Percentiles rank a stretch among this genome's conserved stretches.
Evolutionary conservation across 805 yeast species (phyloP).

Genomic region (Soucietia sequanensis): DNA sequence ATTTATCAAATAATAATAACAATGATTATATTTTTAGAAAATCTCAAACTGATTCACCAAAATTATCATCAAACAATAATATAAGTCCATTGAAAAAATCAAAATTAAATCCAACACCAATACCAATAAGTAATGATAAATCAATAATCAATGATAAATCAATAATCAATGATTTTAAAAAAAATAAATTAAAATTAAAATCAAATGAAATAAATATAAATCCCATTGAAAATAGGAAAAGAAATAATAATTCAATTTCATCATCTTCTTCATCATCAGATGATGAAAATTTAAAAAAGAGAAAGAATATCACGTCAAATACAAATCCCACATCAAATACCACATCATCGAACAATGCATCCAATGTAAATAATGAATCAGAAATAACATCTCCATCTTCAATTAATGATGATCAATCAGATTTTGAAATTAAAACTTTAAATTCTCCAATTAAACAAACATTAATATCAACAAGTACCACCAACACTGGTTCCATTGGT

Average conservation of each 20-base stretch:
- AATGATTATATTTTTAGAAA: constrained; percentile 7
- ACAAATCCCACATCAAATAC: constrained; percentile 1
- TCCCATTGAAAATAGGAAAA: constrained; percentile 4
- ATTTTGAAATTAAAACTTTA: background rate
- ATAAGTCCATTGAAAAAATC: background rate
- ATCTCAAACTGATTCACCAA: constrained; percentile 16
- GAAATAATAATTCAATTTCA: constrained; percentile 6
- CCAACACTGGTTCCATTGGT: no score
- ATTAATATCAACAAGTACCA: no score
- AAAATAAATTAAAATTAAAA: constrained; percentile 11
- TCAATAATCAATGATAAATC: no score
- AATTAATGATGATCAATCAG: background rate
- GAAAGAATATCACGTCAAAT: constrained; percentile 12
- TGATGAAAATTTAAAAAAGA: constrained; percentile 19
- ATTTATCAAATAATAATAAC: no score
- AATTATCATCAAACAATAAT: background rate
- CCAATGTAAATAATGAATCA: background rate
- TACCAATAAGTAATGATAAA: no score
- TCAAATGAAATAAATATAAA: constrained; percentile 11
- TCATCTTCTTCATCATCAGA: constrained; percentile 40
- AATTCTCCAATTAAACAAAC: no score
- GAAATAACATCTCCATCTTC: background rate
- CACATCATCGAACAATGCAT: constrained; percentile 1
- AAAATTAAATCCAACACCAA: background rate
- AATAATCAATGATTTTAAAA: constrained; percentile 1